A percentile compares a stretch with the other conserved stretches of the same genome.
Evolutionary conservation across 1,284 basidiomycete genomes (phyloP).

Genomic region (Veloboletus limbatus): DNA sequence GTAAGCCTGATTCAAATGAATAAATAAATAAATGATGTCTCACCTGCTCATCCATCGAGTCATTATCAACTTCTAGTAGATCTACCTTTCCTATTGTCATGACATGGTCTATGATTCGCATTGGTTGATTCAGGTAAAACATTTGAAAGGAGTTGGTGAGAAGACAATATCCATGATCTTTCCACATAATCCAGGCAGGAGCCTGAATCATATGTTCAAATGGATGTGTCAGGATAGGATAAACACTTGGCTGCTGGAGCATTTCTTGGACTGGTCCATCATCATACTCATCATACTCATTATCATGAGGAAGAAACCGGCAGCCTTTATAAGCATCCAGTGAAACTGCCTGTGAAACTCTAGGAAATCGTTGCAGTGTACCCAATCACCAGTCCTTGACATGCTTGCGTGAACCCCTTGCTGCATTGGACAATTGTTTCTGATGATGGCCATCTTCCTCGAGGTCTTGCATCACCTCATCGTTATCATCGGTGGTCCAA

Average conservation of each 20-base stretch:
- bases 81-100: neutral
- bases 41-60: neutral
- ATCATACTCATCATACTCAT: too few relatives aligned
- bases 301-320: too few relatives aligned
- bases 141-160: constrained; percentile 12
- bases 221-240: neutral
- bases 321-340: neutral
- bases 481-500: too few relatives aligned
- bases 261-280: too few relatives aligned
- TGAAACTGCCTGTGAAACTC: neutral
- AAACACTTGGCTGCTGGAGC: constrained; percentile 7
- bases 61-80: neutral
- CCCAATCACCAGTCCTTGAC: constrained; percentile 1
- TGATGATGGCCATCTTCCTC: neutral
- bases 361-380: neutral
- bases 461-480: neutral
- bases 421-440: neutral
- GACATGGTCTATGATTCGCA: constrained; percentile 10
- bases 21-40: too few relatives aligned
- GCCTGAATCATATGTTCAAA: neutral
- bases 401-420: neutral
- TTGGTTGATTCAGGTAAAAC: constrained; percentile 10
- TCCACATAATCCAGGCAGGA: constrained; percentile 13
- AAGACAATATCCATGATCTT: constrained; percentile 18
- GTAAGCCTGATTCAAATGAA: too few relatives aligned